phyloP scores from a whole-genome alignment of 331 rosid species.

The Stylosanthes scabra region DNA sequence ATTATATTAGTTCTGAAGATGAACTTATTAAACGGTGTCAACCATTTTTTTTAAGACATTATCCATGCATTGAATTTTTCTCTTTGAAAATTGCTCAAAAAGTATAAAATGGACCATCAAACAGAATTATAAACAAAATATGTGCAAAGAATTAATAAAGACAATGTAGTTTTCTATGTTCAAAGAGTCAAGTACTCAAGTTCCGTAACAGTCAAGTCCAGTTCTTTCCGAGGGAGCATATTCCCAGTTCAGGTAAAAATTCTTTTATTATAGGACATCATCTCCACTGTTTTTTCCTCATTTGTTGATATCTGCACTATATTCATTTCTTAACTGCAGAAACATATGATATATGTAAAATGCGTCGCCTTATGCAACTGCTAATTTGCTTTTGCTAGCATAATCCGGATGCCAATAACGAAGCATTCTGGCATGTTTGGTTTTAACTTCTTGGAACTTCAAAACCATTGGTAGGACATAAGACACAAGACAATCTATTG shows the following conservation, averaged over 20 bases:
- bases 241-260: neutral
- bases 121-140: neutral
- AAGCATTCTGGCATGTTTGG: too few relatives aligned
- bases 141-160: neutral
- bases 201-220: too few relatives aligned
- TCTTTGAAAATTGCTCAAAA: neutral
- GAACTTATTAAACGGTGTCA: too few relatives aligned
- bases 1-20: neutral
- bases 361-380: neutral
- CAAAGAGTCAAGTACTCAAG: neutral
- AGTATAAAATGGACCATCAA: conserved; percentile 11
- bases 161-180: neutral
- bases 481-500: too few relatives aligned
- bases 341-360: neutral
- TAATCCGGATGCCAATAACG: conserved; percentile 2
- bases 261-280: conserved; percentile 6
- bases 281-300: neutral
- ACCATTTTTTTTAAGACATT: too few relatives aligned
- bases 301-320: conserved; percentile 12
- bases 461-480: too few relatives aligned
- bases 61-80: too few relatives aligned
- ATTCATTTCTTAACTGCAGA: conserved; percentile 1
- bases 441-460: too few relatives aligned
- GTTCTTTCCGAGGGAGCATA: too few relatives aligned
- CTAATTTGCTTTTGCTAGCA: neutral